These are phyloP conservation scores for Fusarium oxysporum DNA, from an alignment of 2,329 filamentous ascomycete genomes.

Conservation along the genomic window DNA sequence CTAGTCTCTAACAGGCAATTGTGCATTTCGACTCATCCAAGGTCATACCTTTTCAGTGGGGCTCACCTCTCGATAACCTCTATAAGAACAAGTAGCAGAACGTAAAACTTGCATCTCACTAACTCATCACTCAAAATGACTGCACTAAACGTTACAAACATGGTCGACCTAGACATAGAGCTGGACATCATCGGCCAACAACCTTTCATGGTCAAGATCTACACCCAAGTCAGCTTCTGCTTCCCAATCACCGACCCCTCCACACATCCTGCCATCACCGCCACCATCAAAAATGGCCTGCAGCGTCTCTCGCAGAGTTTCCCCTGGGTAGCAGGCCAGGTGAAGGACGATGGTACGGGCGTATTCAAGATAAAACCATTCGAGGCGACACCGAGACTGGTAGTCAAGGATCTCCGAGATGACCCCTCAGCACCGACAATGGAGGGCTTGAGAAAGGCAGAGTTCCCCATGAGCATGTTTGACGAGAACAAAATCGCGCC, in stretches of 20 bases:
- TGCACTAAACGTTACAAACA: not conserved
- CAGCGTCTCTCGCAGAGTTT: constrained; percentile 53
- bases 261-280: constrained; percentile 43
- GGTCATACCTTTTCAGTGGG: not conserved
- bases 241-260: constrained; percentile 49
- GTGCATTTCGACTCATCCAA: constrained; percentile 17
- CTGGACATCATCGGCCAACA: constrained; percentile 58
- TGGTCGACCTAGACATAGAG: constrained; percentile 31
- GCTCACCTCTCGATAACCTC: rapidly evolving
- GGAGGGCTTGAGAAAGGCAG: constrained; percentile 50
- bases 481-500: constrained; percentile 58
- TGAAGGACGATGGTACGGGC: constrained; percentile 48
- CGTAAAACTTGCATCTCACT: not conserved
- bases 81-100: constrained; percentile 2
- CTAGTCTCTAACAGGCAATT: not conserved
- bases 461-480: constrained; percentile 62
- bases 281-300: constrained; percentile 52
- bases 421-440: constrained; percentile 53
- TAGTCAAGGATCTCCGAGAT: constrained; percentile 57
- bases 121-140: constrained; percentile 3
- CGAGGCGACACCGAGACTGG: constrained; percentile 48
- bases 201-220: constrained; percentile 54
- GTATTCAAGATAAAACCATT: constrained; percentile 55
- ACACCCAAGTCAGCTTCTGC: constrained; percentile 59
- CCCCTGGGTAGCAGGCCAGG: constrained; percentile 61